These are phyloP conservation scores for Atractiella rhizophila DNA, from an alignment of 768 basidiomycete genomes.

Conservation along the genomic window DNA sequence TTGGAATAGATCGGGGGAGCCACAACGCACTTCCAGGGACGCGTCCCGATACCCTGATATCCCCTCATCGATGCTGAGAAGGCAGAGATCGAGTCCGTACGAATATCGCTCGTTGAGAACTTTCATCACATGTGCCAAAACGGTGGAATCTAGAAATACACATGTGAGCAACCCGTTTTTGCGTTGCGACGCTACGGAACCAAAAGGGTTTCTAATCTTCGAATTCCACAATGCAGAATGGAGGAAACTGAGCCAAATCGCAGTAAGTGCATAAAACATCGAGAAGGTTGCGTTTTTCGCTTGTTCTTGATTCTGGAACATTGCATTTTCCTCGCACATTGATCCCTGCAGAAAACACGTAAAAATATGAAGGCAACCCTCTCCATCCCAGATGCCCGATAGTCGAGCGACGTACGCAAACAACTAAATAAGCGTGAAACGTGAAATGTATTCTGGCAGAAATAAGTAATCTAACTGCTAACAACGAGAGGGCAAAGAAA, in stretches of 20 bases:
- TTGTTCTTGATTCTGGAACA: too few relatives aligned
- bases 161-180: background rate
- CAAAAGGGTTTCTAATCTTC: background rate
- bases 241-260: background rate
- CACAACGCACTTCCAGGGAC: constrained; percentile 49
- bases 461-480: too few relatives aligned
- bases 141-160: constrained; percentile 55
- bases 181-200: background rate
- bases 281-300: background rate
- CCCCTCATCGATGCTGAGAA: constrained; percentile 93
- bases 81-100: constrained; percentile 68
- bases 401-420: too few relatives aligned
- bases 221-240: too few relatives aligned
- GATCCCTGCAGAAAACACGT: too few relatives aligned
- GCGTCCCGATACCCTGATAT: constrained; percentile 96
- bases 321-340: too few relatives aligned
- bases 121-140: constrained; percentile 91
- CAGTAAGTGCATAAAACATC: background rate
- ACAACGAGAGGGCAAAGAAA: too few relatives aligned
- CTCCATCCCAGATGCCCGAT: too few relatives aligned
- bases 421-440: too few relatives aligned
- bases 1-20: background rate
- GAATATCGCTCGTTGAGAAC: constrained; percentile 75
- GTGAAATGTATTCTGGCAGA: too few relatives aligned
- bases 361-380: too few relatives aligned